phyloP scores from a whole-genome alignment of 208 protist genomes.

The Wallacemonas collosoma region DNA sequence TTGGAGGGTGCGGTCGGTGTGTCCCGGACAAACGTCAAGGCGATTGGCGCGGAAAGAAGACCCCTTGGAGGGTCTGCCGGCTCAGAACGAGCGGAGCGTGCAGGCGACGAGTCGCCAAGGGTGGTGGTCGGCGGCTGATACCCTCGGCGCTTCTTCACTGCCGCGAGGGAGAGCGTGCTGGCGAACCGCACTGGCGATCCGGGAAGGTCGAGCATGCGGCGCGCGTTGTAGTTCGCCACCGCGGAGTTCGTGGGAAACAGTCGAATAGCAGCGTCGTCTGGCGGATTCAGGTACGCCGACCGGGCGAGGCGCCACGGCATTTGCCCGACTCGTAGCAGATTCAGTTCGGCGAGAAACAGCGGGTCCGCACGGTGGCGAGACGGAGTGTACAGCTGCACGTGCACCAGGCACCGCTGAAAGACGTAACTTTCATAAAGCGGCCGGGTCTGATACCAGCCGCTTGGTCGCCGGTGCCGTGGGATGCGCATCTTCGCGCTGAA shows the following conservation, averaged over 20 bases:
- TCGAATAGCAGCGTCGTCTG: constrained; percentile 60
- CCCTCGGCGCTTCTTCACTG: neutral
- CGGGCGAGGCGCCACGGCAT: constrained; percentile 66
- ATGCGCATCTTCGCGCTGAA: neutral
- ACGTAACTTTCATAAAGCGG: constrained; percentile 71
- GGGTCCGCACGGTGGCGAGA: constrained; percentile 51
- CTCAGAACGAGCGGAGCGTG: no score
- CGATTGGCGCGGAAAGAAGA: constrained; percentile 3
- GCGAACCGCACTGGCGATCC: constrained; percentile 26
- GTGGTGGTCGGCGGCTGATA: neutral
- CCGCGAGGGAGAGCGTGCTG: neutral
- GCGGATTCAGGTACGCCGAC: constrained; percentile 57
- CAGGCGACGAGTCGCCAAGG: no score
- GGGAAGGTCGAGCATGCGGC: constrained; percentile 62
- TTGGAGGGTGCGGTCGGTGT: no score
- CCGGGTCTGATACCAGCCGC: constrained; percentile 36
- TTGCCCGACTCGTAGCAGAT: constrained; percentile 57
- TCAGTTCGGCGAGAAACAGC: constrained; percentile 63
- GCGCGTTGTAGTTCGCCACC: constrained; percentile 71
- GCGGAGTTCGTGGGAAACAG: constrained; percentile 64
- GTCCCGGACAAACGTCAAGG: neutral
- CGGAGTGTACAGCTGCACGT: constrained; percentile 56
- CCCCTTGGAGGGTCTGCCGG: neutral
- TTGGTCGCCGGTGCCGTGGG: neutral
- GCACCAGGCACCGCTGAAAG: constrained; percentile 64